Evolutionary conservation across 352 stramenopile genomes (phyloP), one percentile per base, ranked within the genome.

Genomic region (Hyaloperonospora arabidopsidis): DNA sequence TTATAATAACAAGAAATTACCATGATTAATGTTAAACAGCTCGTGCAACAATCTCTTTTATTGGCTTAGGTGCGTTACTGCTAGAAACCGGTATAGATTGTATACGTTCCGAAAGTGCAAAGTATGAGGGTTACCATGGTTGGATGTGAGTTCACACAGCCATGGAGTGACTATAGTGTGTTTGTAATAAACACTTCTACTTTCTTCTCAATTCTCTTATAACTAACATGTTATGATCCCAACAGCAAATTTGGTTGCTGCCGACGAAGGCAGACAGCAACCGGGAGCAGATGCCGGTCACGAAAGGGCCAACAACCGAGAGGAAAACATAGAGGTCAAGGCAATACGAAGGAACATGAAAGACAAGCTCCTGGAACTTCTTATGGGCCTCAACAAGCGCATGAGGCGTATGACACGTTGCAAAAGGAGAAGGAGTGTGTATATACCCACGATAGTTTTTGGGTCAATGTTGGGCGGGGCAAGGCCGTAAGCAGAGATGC

Each of bases 151-250:
- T 29, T 29, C 7, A 29, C 25, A 8, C 25, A 29, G 25, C 7
- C 25, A 29, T 29, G 25, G 3, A 29, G 25, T 29, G 7, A 29
- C 3, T 8, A 29, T 8, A 29, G 25, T 7, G 3, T 29, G 7
- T 29, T 29, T 29, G 7, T 8, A 29, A 43, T 19, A 43, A 18
- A 11, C 36, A 43, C 36, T 21, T 43, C 36, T 43, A 43, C 13
- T 43, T 43, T 43, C 36, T 43, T 14, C 36, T 43, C 18, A 43
- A 21, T 18, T 14, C 36, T 43, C 36, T 43, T 43, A 18, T 43
- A 18, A 39, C 2, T 40, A 17, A 21, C 15, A 43, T 6, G 36
- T 43, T 43, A 43, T 18, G 36, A 43, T 10, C 15, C 14, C 11
- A 19, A 43, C 10, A 15, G 11, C 17, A 5, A 18, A 43, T 43